phyloP scores from a whole-genome alignment of 768 basidiomycete genomes.

The Psilocybe cyanescens region DNA sequence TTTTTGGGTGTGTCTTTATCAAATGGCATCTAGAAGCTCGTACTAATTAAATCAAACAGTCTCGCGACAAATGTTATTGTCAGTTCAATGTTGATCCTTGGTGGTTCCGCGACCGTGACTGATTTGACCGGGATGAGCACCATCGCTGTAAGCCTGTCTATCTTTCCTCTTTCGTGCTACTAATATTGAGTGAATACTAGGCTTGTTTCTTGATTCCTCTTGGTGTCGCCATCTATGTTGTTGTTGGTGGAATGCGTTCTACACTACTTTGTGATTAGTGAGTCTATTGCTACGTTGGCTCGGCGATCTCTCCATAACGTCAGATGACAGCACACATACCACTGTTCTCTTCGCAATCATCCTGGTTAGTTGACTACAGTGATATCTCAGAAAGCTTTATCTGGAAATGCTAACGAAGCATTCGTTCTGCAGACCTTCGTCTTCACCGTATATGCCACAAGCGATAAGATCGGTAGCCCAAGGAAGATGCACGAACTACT shows the following conservation, averaged over 20 bases:
- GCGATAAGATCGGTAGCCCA: conserved; percentile 79
- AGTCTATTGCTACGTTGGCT: conserved; percentile 27
- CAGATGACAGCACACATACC: conserved; percentile 72
- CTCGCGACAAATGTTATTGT: conserved; percentile 91
- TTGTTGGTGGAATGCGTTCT: conserved; percentile 86
- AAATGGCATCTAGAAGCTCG: not conserved
- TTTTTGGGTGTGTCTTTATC: conserved; percentile 65
- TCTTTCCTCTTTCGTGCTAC: not conserved
- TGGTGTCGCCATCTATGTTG: conserved; percentile 87
- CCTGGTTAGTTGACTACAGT: conserved; percentile 37
- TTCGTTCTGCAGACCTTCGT: conserved; percentile 43
- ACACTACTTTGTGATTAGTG: conserved; percentile 88
- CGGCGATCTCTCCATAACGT: not conserved
- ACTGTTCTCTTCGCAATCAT: conserved; percentile 87
- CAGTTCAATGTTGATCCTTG: conserved; percentile 82
- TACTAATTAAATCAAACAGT: conserved; percentile 29
- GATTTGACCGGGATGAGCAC: conserved; percentile 90
- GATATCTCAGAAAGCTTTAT: conserved; percentile 10
- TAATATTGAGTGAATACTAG: conserved; percentile 28
- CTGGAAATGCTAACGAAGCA: not conserved
- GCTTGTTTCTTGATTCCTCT: conserved; percentile 91
- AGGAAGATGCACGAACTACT: conserved; percentile 81
- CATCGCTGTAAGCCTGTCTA: conserved; percentile 55
- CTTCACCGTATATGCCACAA: conserved; percentile 85
- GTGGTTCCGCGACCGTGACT: conserved; percentile 86